A percentile compares a stretch with the other conserved stretches of the same genome.
Conservation (phyloP, 1,139 yeast species). For the Geotrichum aggregatum region DNA sequence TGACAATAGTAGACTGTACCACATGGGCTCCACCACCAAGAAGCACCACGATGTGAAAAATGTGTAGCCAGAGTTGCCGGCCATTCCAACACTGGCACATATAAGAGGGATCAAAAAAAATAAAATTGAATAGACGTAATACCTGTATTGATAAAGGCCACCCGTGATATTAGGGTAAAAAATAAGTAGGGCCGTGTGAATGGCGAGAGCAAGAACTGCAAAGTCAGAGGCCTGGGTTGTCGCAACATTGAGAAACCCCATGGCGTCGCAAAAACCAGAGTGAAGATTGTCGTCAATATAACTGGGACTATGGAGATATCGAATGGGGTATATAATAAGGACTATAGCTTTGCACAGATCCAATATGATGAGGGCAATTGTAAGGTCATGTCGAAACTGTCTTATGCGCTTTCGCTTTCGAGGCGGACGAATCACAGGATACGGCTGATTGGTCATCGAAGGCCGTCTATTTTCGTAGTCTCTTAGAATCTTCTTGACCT, state of each 20-base stretch:
- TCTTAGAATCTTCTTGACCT: background rate
- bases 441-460: background rate
- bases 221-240: conserved; percentile 49
- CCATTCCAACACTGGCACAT: conserved; percentile 68
- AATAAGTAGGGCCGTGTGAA: conserved; percentile 69
- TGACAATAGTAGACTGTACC: conserved; percentile 68
- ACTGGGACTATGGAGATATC: conserved; percentile 43
- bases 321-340: conserved; percentile 60
- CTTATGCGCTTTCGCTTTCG: conserved; percentile 10
- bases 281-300: background rate
- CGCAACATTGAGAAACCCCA: conserved; percentile 75
- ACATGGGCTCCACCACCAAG: conserved; percentile 62
- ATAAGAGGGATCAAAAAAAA: conserved; percentile 59
- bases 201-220: conserved; percentile 72
- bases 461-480: conserved; percentile 2
- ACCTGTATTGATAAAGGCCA: conserved; percentile 58
- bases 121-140: conserved; percentile 48
- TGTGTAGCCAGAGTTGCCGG: conserved; percentile 35
- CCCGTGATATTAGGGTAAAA: conserved; percentile 37
- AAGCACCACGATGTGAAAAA: conserved; percentile 67
- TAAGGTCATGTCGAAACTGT: conserved; percentile 68
- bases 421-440: conserved; percentile 1
- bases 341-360: conserved; percentile 69
- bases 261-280: conserved; percentile 52
- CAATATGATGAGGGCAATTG: conserved; percentile 59